Evolutionary conservation across 2,329 filamentous ascomycete genomes (phyloP).

Genomic region (Eutypa lata): DNA sequence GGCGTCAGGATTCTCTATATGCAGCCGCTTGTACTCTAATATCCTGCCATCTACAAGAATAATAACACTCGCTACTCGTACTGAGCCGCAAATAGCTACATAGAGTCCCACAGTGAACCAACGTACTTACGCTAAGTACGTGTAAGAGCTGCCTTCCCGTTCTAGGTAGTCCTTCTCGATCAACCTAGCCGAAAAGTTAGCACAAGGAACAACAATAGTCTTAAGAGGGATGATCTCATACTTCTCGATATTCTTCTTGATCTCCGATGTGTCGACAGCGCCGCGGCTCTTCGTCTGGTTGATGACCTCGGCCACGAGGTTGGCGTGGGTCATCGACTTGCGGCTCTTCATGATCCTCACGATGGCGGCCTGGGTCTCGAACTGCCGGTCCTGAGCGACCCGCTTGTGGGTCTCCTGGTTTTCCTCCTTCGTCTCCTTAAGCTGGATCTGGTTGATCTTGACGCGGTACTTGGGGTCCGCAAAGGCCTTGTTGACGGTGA

Average conservation of each 20-base stretch:
- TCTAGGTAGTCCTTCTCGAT: constrained; percentile 95
- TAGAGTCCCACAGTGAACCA: no score
- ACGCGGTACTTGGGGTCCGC: constrained; percentile 79
- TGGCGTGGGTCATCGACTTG: constrained; percentile 81
- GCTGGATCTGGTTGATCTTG: constrained; percentile 98
- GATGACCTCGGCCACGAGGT: constrained; percentile 89
- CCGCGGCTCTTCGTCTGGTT: constrained; percentile 83
- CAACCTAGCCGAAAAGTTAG: constrained; percentile 52
- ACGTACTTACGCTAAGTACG: constrained; percentile 67
- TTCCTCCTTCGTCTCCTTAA: constrained; percentile 93
- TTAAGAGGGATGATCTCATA: constrained; percentile 41
- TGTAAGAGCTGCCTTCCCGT: constrained; percentile 67
- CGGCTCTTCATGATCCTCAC: constrained; percentile 95
- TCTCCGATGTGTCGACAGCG: constrained; percentile 78
- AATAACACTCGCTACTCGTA: no score
- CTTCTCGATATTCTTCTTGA: constrained; percentile 97
- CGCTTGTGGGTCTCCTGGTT: constrained; percentile 92
- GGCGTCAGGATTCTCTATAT: no score
- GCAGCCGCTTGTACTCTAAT: no score
- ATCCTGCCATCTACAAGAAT: no score
- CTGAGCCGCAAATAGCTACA: no score
- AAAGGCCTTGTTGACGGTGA: constrained; percentile 77
- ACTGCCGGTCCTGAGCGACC: constrained; percentile 84
- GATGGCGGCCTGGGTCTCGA: constrained; percentile 95
- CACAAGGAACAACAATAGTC: constrained; percentile 5